phyloP scores from a whole-genome alignment of 2,329 filamentous ascomycete genomes.

The Fusarium sp. region DNA sequence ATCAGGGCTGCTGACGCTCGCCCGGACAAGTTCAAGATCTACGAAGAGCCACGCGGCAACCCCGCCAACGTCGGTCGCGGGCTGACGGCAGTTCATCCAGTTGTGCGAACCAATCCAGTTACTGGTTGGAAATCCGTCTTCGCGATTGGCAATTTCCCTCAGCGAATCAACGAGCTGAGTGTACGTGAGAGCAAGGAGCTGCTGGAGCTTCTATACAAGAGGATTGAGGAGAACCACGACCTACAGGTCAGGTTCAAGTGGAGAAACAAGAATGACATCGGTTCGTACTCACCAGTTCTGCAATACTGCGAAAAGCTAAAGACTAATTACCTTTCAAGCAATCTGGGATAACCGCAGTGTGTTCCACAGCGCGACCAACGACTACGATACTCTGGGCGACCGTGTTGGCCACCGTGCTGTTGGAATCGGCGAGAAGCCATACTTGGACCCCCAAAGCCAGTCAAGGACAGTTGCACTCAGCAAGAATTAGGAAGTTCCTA shows the following conservation, averaged over 20 bases:
- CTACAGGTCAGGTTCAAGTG: constrained; percentile 62
- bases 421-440: constrained; percentile 66
- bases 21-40: constrained; percentile 48
- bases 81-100: constrained; percentile 64
- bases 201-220: constrained; percentile 54
- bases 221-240: constrained; percentile 61
- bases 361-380: constrained; percentile 70
- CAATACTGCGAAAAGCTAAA: rapidly evolving
- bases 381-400: constrained; percentile 64
- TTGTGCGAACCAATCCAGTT: constrained; percentile 71
- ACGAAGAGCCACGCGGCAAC: constrained; percentile 50
- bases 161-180: constrained; percentile 57
- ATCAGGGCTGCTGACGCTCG: constrained; percentile 37
- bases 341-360: constrained; percentile 73
- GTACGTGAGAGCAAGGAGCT: constrained; percentile 56
- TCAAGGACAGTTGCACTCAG: constrained; percentile 48
- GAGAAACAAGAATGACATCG: constrained; percentile 56
- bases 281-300: constrained; percentile 2
- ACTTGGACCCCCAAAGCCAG: constrained; percentile 63
- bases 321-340: constrained; percentile 43
- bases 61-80: constrained; percentile 60
- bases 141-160: constrained; percentile 56
- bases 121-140: constrained; percentile 69
- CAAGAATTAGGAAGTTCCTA: neutral
- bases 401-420: constrained; percentile 65